Evolutionary conservation across 2,329 filamentous ascomycete genomes (phyloP), one percentile per base, ranked within the genome.

Genomic region (Chrysosphaeria jannelii): DNA sequence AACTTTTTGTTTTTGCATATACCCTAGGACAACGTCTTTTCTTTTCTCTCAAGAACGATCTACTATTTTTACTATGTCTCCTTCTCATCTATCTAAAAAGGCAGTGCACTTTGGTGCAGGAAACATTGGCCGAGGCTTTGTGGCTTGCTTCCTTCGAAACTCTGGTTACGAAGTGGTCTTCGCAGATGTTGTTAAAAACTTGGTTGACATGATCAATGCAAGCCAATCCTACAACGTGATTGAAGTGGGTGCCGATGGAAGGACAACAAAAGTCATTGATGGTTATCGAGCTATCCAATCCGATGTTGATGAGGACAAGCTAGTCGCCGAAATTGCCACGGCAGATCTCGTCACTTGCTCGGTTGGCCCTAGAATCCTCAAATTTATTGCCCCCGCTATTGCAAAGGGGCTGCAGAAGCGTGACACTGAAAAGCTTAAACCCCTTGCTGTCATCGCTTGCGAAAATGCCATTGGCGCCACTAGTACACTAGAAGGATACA

Each of bases 251-350:
- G 57, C 64, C 23, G 70, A 88, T 29, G 78, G 74, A 35, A 78
- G 78, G 37, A 59, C 57, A 27, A 64, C 64, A 37, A 78, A 72
- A 47, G 69, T 52, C 36, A 89, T 97, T 48, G 71, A 72, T 46
- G 85, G 91, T 52, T 93, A 90, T 57, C 74, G 76, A 25, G 85
- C 85, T 46, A 71, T 93, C 58, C 91, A 93, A 63, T 88, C 76
- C 35, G 78, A 72, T 49, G 64, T 68, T 32, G 54, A 90, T 41
- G 70, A 88, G 50, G 55, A 56, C 25, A 66, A 81, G 26, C 63
- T 90, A 26, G 48, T 93, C 34, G 47, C 81, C 22, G 75, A 85
- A 50, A 89, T 93, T 36, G 57, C 69, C 26, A 69, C 68, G 12
- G 79, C 81, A 19, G 78, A 90, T 31, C 50, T 90, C 25, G 76